Evolutionary conservation across 2,329 filamentous ascomycete genomes (phyloP).

Genomic region (Fusarium piperis): DNA sequence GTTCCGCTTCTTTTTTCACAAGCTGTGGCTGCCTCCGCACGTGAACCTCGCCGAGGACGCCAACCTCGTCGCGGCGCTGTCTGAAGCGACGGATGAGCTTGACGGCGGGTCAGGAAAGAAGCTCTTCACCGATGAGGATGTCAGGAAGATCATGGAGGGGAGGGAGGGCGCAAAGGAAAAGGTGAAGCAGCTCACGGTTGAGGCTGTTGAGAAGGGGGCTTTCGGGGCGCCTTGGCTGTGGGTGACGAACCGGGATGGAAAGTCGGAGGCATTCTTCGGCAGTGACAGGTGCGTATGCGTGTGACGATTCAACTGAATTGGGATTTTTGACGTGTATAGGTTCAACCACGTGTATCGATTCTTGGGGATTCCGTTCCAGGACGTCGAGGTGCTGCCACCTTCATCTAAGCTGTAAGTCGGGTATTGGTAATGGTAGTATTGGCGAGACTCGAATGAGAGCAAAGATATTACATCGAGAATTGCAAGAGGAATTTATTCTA

Average conservation of each 20-base stretch:
- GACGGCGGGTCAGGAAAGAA: constrained; percentile 30
- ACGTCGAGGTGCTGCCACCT: constrained; percentile 53
- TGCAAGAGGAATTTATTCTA: neutral
- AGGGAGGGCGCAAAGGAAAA: constrained; percentile 56
- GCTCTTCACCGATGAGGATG: constrained; percentile 63
- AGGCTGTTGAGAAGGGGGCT: constrained; percentile 71
- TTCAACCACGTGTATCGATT: constrained; percentile 76
- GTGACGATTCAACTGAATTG: too few relatives aligned
- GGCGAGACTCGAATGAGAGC: neutral
- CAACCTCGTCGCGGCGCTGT: constrained; percentile 55
- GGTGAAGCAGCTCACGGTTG: constrained; percentile 67
- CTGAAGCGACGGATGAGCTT: constrained; percentile 43
- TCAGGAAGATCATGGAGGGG: constrained; percentile 64
- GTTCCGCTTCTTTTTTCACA: constrained; percentile 65
- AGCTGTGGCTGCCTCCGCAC: constrained; percentile 70
- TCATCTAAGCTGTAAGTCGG: constrained; percentile 50
- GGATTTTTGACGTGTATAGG: constrained; percentile 47
- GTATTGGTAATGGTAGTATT: too few relatives aligned
- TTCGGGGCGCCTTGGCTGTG: constrained; percentile 83
- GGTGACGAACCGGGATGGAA: constrained; percentile 67
- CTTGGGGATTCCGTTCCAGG: constrained; percentile 68
- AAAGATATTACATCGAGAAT: neutral
- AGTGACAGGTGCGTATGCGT: constrained; percentile 66
- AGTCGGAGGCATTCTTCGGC: constrained; percentile 77
- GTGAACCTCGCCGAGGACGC: constrained; percentile 68